These are phyloP conservation scores for Xenoacremonium recifei DNA, from an alignment of 2,329 filamentous ascomycete genomes.

Conservation along the genomic window DNA sequence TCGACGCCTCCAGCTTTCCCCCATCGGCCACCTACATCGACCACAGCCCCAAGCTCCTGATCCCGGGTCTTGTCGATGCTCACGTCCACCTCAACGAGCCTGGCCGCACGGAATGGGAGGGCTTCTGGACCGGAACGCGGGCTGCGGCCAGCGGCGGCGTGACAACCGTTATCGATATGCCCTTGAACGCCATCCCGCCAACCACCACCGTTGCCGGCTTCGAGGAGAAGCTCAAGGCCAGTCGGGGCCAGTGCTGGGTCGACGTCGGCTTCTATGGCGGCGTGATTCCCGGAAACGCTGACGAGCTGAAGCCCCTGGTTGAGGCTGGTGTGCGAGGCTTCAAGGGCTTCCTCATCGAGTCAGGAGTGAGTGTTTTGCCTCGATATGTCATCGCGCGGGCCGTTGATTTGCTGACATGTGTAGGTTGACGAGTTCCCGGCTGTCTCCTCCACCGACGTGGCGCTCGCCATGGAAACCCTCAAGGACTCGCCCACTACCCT, in stretches of 20 bases:
- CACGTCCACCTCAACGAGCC: slow-evolving; percentile 98
- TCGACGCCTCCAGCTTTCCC: slow-evolving; percentile 76
- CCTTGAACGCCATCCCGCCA: slow-evolving; percentile 92
- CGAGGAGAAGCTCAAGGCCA: slow-evolving; percentile 81
- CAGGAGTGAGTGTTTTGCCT: slow-evolving; percentile 73
- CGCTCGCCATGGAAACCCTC: slow-evolving; percentile 75
- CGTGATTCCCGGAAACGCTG: slow-evolving; percentile 83
- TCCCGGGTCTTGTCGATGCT: slow-evolving; percentile 92
- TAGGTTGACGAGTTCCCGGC: slow-evolving; percentile 95
- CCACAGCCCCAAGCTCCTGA: slow-evolving; percentile 78
- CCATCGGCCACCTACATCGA: slow-evolving; percentile 72
- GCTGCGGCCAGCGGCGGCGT: slow-evolving; percentile 95
- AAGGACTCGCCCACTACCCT: slow-evolving; percentile 82
- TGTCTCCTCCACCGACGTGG: slow-evolving; percentile 76
- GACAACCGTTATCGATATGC: slow-evolving; percentile 97
- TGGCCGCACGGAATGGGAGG: slow-evolving; percentile 96
- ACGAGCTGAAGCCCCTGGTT: slow-evolving; percentile 76
- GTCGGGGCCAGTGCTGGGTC: slow-evolving; percentile 89
- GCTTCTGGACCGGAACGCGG: slow-evolving; percentile 90
- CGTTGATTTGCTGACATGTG: slow-evolving; percentile 18
- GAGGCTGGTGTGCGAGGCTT: slow-evolving; percentile 88
- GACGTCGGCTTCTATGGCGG: slow-evolving; percentile 99
- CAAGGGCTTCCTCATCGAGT: slow-evolving; percentile 97
- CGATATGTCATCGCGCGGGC: no score
- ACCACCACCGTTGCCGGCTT: slow-evolving; percentile 86